Base-by-base conservation (phyloP, 805 yeast species). In the Metschnikowia continentalis region DNA sequence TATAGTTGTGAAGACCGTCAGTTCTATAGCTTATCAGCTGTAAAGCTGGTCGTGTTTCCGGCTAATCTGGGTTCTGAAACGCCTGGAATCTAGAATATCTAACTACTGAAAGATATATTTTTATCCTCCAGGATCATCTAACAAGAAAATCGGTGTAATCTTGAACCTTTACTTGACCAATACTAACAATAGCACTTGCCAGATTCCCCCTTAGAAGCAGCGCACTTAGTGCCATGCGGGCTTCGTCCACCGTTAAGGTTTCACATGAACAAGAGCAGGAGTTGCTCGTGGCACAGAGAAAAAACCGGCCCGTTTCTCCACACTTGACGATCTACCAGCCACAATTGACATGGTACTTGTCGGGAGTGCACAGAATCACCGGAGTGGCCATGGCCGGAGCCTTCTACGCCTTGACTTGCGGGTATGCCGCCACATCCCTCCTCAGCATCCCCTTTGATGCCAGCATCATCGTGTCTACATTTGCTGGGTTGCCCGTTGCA, bases 301-400 rank as follows among this genome's bases (percentile, higher is more conserved):
- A 77, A 58, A 80, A 82, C 74, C 85, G 99, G 74, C 98, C 98
- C 33, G 72, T 80, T 14, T 90, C 97, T 32, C 98, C 98, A 50
- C 96, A 92, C 69, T 77, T 92, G 65, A 74, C 83, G 54, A 91
- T 94, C 66, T 92, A 92, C 76, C 79, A 91, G 75, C 95, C 95
- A 41, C 97, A 94, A 75, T 67, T 92, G 58, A 88, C 98, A 22
- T 81, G 86, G 87, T 72, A 80, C 54, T 67, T 94, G 65, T 90
- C 97, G 5, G 75, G 85, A 22, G 69, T 86, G 56, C 98, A 92
- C 73, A 85, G 99, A 78, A 71, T 92, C 62, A 80, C 94, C 44
- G 97, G 97, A 68, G 87, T 90, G 35, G 81, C 83, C 47, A 73
- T 94, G 64, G 96, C 90, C 39, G 80, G 77, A 54, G 86, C 82